Conservation (phyloP, 169 alveolate species). For the Prorocentrum cordatum region DNA sequence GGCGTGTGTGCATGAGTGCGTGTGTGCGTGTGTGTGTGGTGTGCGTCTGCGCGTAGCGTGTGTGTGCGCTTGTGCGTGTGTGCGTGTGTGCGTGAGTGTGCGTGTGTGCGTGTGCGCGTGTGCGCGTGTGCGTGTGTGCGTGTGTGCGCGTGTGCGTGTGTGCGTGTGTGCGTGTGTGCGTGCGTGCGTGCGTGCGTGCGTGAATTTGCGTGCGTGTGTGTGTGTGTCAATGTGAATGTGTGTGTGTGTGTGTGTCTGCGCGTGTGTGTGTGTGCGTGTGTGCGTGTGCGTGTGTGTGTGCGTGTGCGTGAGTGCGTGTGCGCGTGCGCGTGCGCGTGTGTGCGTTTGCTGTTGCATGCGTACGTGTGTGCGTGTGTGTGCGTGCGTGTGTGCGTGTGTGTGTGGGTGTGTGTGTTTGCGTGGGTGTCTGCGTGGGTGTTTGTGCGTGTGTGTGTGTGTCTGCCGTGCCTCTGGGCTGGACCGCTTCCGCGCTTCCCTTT, state of each 20-base stretch:
- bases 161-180: constrained; percentile 15
- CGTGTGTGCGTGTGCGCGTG: constrained; percentile 11
- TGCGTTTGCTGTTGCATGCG: not conserved
- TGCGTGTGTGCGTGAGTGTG: constrained; percentile 13
- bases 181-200: constrained; percentile 3
- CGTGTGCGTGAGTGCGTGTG: not conserved
- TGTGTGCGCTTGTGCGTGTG: constrained; percentile 11
- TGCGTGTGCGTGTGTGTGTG: not conserved
- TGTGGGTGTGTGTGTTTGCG: constrained; percentile 5
- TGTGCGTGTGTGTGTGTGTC: constrained; percentile 11
- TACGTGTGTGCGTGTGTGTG: not conserved
- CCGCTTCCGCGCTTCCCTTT: not conserved
- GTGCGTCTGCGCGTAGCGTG: too few relatives aligned
- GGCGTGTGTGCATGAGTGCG: constrained; percentile 13
- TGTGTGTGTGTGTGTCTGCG: not conserved
- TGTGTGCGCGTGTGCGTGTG: constrained; percentile 14
- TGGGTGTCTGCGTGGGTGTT: constrained; percentile 2
- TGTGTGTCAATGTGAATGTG: constrained; percentile 2
- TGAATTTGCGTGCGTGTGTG: constrained; percentile 3
- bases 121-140: constrained; percentile 14
- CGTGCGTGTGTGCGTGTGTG: constrained; percentile 1
- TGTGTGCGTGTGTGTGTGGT: constrained; percentile 26
- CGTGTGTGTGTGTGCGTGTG: not conserved
- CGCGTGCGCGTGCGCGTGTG: not conserved
- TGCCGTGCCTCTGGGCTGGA: not conserved